Evolutionary conservation across 2,329 filamentous ascomycete genomes (phyloP).

Genomic region (Podosphaera aphanis): DNA sequence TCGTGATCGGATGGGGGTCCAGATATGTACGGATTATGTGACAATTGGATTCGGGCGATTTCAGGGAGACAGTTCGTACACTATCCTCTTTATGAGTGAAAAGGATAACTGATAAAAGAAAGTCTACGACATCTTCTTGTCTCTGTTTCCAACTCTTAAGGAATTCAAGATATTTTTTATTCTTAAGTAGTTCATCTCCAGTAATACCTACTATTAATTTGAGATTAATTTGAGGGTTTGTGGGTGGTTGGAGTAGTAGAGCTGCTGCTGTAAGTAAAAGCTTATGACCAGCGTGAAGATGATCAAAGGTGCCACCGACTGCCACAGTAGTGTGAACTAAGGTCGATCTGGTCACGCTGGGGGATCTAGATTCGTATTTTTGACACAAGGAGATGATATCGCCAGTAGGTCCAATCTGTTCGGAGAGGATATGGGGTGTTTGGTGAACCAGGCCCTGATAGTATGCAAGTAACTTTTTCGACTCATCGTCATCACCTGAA

Average conservation of each 20-base stretch:
- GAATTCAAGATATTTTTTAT: constrained; percentile 67
- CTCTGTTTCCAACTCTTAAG: constrained; percentile 63
- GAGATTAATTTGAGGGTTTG: constrained; percentile 19
- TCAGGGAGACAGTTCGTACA: constrained; percentile 12
- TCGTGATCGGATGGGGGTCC: constrained; percentile 32
- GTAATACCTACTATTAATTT: constrained; percentile 68
- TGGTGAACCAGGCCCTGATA: constrained; percentile 26
- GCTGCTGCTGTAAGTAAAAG: constrained; percentile 76
- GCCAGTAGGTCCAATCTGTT: constrained; percentile 27
- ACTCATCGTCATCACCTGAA: constrained; percentile 38
- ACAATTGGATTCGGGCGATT: constrained; percentile 19
- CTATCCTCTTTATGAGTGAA: constrained; percentile 19
- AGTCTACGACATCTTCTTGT: constrained; percentile 43
- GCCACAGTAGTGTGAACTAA: constrained; percentile 36
- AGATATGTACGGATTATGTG: constrained; percentile 33
- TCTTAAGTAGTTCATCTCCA: constrained; percentile 61
- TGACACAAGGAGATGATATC: constrained; percentile 27
- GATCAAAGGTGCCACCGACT: constrained; percentile 87
- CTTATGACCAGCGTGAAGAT: constrained; percentile 88
- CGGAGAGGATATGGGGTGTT: constrained; percentile 23
- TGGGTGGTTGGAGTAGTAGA: constrained; percentile 37
- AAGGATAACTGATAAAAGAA: constrained; percentile 41
- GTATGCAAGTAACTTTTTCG: constrained; percentile 29
- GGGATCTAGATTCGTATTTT: background rate
- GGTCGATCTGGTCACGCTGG: constrained; percentile 3